Percentiles rank a stretch among this genome's conserved stretches.
phyloP scores from a whole-genome alignment of 2,329 filamentous ascomycete genomes.

The Graphiopsis chlorocephala region DNA sequence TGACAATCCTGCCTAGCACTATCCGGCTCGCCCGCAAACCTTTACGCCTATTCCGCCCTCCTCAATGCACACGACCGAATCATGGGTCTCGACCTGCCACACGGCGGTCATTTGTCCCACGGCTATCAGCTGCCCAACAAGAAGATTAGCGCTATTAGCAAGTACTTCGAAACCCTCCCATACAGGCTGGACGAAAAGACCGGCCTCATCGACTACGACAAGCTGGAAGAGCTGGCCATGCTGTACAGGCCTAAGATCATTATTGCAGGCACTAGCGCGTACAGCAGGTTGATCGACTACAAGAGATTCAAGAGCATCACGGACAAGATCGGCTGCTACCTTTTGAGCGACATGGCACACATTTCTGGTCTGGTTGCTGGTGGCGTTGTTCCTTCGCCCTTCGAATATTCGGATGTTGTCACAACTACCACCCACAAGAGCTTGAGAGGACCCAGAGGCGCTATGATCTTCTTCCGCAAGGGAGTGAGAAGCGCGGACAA shows the following conservation, averaged over 20 bases:
- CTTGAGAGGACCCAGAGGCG: slow-evolving; percentile 87
- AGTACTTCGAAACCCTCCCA: slow-evolving; percentile 97
- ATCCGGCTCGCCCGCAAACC: slow-evolving; percentile 83
- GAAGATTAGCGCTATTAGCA: slow-evolving; percentile 98
- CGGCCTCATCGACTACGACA: slow-evolving; percentile 91
- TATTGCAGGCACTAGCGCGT: slow-evolving; percentile 90
- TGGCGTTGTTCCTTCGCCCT: slow-evolving; percentile 86
- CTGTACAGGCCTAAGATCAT: slow-evolving; percentile 95
- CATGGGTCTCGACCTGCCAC: slow-evolving; percentile 93
- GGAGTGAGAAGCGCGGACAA: slow-evolving; percentile 78
- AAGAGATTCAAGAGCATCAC: slow-evolving; percentile 85
- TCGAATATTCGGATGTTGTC: slow-evolving; percentile 86
- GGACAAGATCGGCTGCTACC: slow-evolving; percentile 87
- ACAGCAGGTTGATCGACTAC: slow-evolving; percentile 95
- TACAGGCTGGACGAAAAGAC: slow-evolving; percentile 89
- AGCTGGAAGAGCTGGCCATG: slow-evolving; percentile 79
- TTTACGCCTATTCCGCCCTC: slow-evolving; percentile 97
- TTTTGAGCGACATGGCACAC: slow-evolving; percentile 95
- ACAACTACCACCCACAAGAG: slow-evolving; percentile 99
- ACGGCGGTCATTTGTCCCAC: slow-evolving; percentile 92
- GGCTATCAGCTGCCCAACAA: slow-evolving; percentile 94
- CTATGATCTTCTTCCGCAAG: slow-evolving; percentile 98
- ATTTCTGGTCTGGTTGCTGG: slow-evolving; percentile 93
- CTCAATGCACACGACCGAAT: slow-evolving; percentile 93
- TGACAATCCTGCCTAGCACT: slow-evolving; percentile 26